phyloP scores from a whole-genome alignment of 331 rosid species.

The Prunus yedoensis region DNA sequence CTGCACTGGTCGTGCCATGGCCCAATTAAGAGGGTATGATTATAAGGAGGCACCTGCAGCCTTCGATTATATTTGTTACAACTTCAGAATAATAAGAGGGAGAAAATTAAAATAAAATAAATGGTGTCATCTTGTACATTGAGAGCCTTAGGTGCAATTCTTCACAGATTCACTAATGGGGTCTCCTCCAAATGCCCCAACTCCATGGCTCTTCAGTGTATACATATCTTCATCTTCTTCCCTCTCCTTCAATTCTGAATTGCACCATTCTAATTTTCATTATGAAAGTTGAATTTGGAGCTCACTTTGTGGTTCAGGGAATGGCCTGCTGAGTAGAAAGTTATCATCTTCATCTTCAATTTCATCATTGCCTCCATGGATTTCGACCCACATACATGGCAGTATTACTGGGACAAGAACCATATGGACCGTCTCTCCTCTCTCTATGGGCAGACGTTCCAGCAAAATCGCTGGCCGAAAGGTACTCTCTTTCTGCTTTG shows the following conservation, averaged over 20 bases:
- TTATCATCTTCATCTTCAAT: conserved; percentile 35
- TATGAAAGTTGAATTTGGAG: not conserved
- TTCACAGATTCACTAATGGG: conserved; percentile 40
- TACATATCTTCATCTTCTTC: conserved; percentile 3
- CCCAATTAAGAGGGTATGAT: not conserved
- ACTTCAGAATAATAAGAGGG: not conserved
- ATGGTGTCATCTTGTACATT: conserved; percentile 37
- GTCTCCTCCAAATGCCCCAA: conserved; percentile 36
- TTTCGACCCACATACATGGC: conserved; percentile 8
- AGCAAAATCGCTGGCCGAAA: conserved; percentile 90
- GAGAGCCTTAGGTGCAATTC: conserved; percentile 49
- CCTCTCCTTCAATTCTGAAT: conserved; percentile 3
- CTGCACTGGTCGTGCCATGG: not conserved
- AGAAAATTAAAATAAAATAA: not conserved
- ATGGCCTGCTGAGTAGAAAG: conserved; percentile 24
- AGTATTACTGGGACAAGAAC: conserved; percentile 41
- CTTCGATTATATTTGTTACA: not conserved
- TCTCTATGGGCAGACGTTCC: conserved; percentile 95
- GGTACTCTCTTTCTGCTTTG: conserved; percentile 34
- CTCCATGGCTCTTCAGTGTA: conserved; percentile 35
- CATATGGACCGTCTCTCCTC: conserved; percentile 59
- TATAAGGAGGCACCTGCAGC: not conserved
- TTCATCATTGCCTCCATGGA: conserved; percentile 23
- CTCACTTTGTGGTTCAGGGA: conserved; percentile 47
- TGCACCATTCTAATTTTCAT: not conserved